A percentile compares a stretch with the other conserved stretches of the same genome.
These are phyloP conservation scores for Xylaria bambusicola DNA, from an alignment of 495 filamentous ascomycete genomes.

Conservation along the genomic window DNA sequence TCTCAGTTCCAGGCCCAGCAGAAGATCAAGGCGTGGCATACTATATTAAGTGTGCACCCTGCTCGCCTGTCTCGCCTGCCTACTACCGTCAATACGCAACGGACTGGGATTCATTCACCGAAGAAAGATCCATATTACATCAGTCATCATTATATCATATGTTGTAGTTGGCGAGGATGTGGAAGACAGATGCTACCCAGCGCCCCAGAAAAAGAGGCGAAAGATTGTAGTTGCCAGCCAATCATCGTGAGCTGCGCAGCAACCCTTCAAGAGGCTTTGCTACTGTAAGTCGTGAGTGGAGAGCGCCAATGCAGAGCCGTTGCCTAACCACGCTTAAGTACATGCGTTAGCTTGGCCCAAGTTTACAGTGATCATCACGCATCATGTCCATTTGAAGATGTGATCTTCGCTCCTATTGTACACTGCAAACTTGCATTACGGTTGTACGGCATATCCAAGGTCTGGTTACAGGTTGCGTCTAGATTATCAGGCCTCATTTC, in stretches of 20 bases:
- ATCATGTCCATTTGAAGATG: not conserved
- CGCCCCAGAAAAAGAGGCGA: not conserved
- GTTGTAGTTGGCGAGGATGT: not conserved
- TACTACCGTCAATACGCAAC: too few species aligned
- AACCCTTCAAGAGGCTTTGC: too few species aligned
- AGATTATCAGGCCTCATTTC: too few species aligned
- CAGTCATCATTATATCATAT: conserved; percentile 17
- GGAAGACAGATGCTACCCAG: conserved; percentile 6
- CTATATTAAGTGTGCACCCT: too few species aligned
- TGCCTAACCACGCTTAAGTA: not conserved
- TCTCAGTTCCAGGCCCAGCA: too few species aligned
- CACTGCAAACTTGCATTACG: too few species aligned
- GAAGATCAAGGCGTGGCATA: too few species aligned
- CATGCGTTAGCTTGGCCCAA: not conserved
- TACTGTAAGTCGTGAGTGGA: not conserved
- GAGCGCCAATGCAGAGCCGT: conserved; percentile 10
- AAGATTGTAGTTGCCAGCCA: conserved; percentile 1
- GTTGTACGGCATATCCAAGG: not conserved
- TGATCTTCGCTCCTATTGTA: not conserved
- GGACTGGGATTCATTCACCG: not conserved
- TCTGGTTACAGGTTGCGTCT: not conserved
- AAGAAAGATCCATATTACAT: not conserved
- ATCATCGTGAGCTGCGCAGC: too few species aligned
- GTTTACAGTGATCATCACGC: conserved; percentile 3
- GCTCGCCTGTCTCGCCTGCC: too few species aligned